These are phyloP conservation scores for Nakaseomyces delphensis DNA, from an alignment of 1,139 yeast species.

Conservation along the genomic window DNA sequence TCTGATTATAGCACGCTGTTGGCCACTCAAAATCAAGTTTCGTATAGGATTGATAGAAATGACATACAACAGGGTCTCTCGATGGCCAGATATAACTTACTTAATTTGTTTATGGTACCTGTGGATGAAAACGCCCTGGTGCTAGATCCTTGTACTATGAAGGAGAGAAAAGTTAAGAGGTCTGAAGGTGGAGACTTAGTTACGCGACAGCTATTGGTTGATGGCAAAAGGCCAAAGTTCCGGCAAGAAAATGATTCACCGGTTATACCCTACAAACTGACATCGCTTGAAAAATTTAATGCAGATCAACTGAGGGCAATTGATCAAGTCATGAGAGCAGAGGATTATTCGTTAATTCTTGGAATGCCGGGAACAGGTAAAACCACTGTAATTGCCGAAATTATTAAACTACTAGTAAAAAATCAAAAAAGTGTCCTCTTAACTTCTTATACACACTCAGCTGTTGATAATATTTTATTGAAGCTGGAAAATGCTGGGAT, in stretches of 20 bases:
- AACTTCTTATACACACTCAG: conserved; percentile 89
- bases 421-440: conserved; percentile 56
- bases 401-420: conserved; percentile 52
- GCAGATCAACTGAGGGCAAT: conserved; percentile 65
- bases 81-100: conserved; percentile 63
- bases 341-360: conserved; percentile 70
- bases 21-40: conserved; percentile 16
- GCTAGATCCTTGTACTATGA: conserved; percentile 14
- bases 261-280: conserved; percentile 21
- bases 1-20: conserved; percentile 8
- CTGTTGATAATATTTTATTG: conserved; percentile 82
- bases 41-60: conserved; percentile 71
- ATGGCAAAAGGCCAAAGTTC: conserved; percentile 43
- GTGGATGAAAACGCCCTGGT: conserved; percentile 12
- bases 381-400: conserved; percentile 78
- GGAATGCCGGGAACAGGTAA: conserved; percentile 99
- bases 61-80: conserved; percentile 69
- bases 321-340: conserved; percentile 49
- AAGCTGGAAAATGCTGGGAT: conserved; percentile 50
- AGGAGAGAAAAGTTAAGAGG: conserved; percentile 13
- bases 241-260: conserved; percentile 17
- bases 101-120: conserved; percentile 50
- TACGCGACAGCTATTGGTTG: conserved; percentile 55
- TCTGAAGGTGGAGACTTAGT: conserved; percentile 44
- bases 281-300: conserved; percentile 37